These are phyloP conservation scores for Thelonectria blattea DNA, from an alignment of 2,329 filamentous ascomycete genomes.

Conservation along the genomic window DNA sequence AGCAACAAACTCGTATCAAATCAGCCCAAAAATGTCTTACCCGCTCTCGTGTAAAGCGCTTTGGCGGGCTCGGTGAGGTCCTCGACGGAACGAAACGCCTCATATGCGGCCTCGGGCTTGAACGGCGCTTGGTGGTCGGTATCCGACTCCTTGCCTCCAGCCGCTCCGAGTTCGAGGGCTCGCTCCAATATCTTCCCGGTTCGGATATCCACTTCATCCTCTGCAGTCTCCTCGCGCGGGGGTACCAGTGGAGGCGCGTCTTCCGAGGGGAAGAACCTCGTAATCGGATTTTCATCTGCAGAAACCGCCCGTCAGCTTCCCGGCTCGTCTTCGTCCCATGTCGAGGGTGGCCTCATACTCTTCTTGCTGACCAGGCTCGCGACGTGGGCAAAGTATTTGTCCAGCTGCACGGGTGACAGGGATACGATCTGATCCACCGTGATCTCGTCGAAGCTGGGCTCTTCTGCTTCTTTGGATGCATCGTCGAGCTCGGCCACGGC, in stretches of 20 bases:
- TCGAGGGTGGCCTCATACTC: slow-evolving; percentile 35
- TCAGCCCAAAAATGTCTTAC: slow-evolving; percentile 31
- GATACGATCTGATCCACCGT: slow-evolving; percentile 66
- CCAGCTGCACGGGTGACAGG: slow-evolving; percentile 66
- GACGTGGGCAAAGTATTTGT: slow-evolving; percentile 65
- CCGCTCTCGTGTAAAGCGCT: slow-evolving; percentile 42
- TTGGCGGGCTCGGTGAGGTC: slow-evolving; percentile 42
- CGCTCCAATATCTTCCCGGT: slow-evolving; percentile 31
- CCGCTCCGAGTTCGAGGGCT: slow-evolving; percentile 16
- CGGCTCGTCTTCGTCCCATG: too few species aligned
- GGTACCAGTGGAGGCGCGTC: slow-evolving; percentile 25
- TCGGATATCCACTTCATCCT: slow-evolving; percentile 36
- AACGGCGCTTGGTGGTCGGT: not conserved
- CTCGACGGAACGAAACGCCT: slow-evolving; percentile 40
- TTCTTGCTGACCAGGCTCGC: slow-evolving; percentile 41
- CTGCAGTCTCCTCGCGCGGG: slow-evolving; percentile 30
- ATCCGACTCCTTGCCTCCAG: slow-evolving; percentile 17
- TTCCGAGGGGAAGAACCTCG: slow-evolving; percentile 46
- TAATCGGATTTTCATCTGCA: slow-evolving; percentile 38
- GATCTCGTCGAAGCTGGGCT: slow-evolving; percentile 55
- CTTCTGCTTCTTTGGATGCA: slow-evolving; percentile 16
- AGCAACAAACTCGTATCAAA: slow-evolving; percentile 2
- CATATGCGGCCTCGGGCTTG: slow-evolving; percentile 31
- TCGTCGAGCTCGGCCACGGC: slow-evolving; percentile 46
- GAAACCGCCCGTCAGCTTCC: slow-evolving; percentile 16